Base-by-base conservation (phyloP, 106 monocot genomes). In the Dendrobium officinale region DNA sequence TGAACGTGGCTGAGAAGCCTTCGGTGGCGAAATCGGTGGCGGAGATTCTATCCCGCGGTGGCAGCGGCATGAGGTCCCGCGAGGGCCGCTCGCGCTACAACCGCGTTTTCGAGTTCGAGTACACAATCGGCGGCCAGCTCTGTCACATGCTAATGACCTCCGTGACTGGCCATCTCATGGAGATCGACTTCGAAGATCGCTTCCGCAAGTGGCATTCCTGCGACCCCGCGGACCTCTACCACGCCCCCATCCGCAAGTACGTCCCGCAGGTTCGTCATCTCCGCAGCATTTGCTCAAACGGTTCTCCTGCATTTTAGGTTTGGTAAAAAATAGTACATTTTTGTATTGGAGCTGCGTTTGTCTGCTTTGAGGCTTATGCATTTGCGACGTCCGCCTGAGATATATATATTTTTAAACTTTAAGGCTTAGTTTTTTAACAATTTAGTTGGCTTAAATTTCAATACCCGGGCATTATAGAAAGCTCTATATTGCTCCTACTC, bases 1-100 rank as follows among this genome's bases (percentile, higher is more conserved):
- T 97, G 72, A 97, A 97, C 80, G 97, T 94, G 81, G 97, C 97
- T 73, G 97, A 97, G 92, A 97, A 94, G 87, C 97, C 97, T 5
- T 97, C 94, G 64, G 97, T 97, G 67, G 97, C 97, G 59, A 97
- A 97, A 77, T 77, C 93, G 24, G 91, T 94, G 75, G 73, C 97
- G 77, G 94, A 91, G 88, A 97, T 97, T 77, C 84, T 97, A 40
- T 97, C 97, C 9, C 85, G 90, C 33, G 2, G 86, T 42, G 88
- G 89, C 47, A 84, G 92, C 0, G 80, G 87, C 9, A 24, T 90
- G 16, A 72, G 80, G 29, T 86, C 92, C 17, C 90, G 97, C 33
- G 73, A 82, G 42, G 97, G 97, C 11, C 84, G 92, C 61, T 94
- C 94, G 42, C 88, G 89, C 37, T 97, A 88, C 90, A 97, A 97